phyloP scores from a whole-genome alignment of 257 asterid genomes.

The Lycium ferocissimum region DNA sequence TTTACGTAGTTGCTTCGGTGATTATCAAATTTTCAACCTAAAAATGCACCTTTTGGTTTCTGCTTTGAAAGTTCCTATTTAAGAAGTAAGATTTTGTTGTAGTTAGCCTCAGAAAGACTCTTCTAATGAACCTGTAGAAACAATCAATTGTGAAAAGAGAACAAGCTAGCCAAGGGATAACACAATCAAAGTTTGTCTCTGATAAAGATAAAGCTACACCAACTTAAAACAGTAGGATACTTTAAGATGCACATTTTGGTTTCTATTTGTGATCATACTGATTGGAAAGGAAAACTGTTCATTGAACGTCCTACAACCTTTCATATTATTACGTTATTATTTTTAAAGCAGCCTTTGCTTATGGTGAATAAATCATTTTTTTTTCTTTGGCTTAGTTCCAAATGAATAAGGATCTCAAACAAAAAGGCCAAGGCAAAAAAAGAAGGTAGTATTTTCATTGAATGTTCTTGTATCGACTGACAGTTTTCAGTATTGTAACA shows the following conservation, averaged over 20 bases:
- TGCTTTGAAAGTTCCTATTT: neutral
- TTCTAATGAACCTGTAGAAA: conserved; percentile 53
- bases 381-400: conserved; percentile 51
- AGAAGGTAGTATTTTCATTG: conserved; percentile 58
- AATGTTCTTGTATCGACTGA: conserved; percentile 23
- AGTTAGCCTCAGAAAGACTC: too few species aligned
- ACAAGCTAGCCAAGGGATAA: conserved; percentile 47
- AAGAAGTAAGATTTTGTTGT: conserved; percentile 5
- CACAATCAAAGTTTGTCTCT: conserved; percentile 51
- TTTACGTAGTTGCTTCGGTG: neutral
- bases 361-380: conserved; percentile 22
- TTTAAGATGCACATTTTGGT: neutral
- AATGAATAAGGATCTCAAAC: conserved; percentile 75
- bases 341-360: neutral
- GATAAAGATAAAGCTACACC: conserved; percentile 41
- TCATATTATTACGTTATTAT: neutral
- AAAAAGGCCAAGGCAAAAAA: conserved; percentile 62
- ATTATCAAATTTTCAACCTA: neutral
- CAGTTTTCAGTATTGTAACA: conserved; percentile 22
- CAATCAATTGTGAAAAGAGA: conserved; percentile 46
- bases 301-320: neutral
- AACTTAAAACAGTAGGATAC: conserved; percentile 47
- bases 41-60: neutral
- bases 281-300: neutral
- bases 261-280: conserved; percentile 2